phyloP scores from a whole-genome alignment of 495 filamentous ascomycete genomes.

The Physcia stellaris region DNA sequence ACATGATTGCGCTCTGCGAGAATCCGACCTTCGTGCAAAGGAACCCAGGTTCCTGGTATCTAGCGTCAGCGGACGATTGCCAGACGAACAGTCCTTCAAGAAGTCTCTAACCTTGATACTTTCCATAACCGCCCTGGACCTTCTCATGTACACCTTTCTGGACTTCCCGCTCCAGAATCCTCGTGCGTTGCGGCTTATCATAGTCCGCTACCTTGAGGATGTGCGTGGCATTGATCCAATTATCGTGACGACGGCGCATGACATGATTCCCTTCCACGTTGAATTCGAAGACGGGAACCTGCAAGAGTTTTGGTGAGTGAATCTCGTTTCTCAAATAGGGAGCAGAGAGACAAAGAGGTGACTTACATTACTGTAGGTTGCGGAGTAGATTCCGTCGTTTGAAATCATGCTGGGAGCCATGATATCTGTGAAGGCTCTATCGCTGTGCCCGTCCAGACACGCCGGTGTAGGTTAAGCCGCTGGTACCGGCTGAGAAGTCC shows the following conservation, averaged over 20 bases:
- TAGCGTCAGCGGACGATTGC: not conserved
- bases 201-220: constrained; percentile 78
- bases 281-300: constrained; percentile 87
- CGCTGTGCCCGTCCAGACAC: no score
- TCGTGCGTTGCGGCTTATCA: constrained; percentile 82
- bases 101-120: constrained; percentile 67
- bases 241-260: constrained; percentile 79
- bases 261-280: constrained; percentile 66
- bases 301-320: constrained; percentile 1
- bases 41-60: constrained; percentile 80
- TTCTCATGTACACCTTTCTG: constrained; percentile 95
- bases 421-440: no score
- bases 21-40: constrained; percentile 61
- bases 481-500: no score
- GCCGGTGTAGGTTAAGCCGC: no score
- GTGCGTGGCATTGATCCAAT: constrained; percentile 94
- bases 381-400: constrained; percentile 55
- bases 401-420: not conserved
- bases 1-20: constrained; percentile 79
- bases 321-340: constrained; percentile 1
- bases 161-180: constrained; percentile 91
- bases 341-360: not conserved
- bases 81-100: no score
- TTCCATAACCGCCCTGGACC: constrained; percentile 94
- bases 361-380: constrained; percentile 87